Percentiles rank a stretch among this genome's conserved stretches.
Conservation (phyloP, 83 land plant genomes). For the Thuja plicata region DNA sequence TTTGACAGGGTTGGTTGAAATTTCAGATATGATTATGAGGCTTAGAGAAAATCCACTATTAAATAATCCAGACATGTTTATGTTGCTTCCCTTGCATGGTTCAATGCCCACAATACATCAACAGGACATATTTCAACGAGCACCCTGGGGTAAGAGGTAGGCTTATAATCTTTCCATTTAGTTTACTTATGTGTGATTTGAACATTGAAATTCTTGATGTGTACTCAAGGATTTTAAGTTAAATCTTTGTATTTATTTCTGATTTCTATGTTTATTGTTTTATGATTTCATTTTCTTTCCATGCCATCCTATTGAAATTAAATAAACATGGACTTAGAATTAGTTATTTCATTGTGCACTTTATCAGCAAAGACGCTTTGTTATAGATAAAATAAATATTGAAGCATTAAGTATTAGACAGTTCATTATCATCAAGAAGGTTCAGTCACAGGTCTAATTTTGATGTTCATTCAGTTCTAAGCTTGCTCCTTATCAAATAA, state of each 20-base stretch:
- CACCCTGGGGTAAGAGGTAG: conserved; percentile 73
- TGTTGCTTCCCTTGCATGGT: conserved; percentile 90
- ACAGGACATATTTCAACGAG: conserved; percentile 88
- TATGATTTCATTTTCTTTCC: neutral
- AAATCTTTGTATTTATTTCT: too few relatives aligned
- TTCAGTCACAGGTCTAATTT: too few relatives aligned
- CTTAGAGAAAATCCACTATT: conserved; percentile 58
- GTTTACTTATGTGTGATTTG: neutral
- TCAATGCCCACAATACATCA: conserved; percentile 97
- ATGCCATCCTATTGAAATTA: neutral
- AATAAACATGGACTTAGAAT: too few relatives aligned
- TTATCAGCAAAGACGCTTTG: too few relatives aligned
- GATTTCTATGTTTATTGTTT: too few relatives aligned
- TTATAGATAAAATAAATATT: too few relatives aligned
- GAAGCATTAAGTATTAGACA: too few relatives aligned
- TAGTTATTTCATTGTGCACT: too few relatives aligned
- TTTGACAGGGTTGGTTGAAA: conserved; percentile 98
- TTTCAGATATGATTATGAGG: conserved; percentile 81
- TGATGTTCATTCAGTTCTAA: too few relatives aligned
- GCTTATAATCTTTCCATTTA: neutral
- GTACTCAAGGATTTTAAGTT: neutral
- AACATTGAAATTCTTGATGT: neutral
- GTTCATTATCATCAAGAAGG: too few relatives aligned
- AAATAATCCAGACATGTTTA: conserved; percentile 55
- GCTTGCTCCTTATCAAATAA: too few relatives aligned